Evolutionary conservation across 2,329 filamentous ascomycete species (phyloP).

Genomic region (Fusarium sp.): DNA sequence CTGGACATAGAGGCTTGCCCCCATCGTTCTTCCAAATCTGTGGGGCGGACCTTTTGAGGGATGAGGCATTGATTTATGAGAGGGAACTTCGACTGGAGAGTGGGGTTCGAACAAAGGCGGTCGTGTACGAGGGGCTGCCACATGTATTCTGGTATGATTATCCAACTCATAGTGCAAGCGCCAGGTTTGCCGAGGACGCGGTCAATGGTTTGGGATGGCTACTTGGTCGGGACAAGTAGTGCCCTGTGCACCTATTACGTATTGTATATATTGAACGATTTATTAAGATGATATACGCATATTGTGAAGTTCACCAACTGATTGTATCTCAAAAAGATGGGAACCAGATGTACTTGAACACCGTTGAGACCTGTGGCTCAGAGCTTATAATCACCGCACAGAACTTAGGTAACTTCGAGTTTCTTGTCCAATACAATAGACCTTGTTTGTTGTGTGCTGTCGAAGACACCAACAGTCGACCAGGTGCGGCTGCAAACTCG

Average conservation of each 20-base stretch:
- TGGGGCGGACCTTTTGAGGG: neutral
- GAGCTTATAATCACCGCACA: neutral
- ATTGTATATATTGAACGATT: fast-evolving
- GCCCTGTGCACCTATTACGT: fast-evolving
- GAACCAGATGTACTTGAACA: no score
- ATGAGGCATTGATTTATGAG: neutral
- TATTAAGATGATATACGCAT: fast-evolving
- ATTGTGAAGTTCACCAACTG: fast-evolving
- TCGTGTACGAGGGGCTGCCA: neutral
- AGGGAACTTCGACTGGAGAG: neutral
- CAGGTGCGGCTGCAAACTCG: neutral
- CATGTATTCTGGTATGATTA: neutral
- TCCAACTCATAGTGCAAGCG: neutral
- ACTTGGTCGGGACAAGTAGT: neutral
- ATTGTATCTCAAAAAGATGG: fast-evolving
- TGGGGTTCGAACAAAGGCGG: neutral
- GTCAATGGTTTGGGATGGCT: neutral
- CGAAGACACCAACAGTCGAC: neutral
- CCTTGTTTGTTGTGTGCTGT: fast-evolving
- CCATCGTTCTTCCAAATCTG: neutral
- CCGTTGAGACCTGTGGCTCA: fast-evolving
- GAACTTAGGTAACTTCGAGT: fast-evolving
- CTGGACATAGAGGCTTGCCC: neutral
- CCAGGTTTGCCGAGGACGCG: neutral
- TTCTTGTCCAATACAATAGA: fast-evolving